A percentile compares a stretch with the other conserved stretches of the same genome.
phyloP scores from a whole-genome alignment of 345 rosid genomes.

The Lumnitzera racemosa region DNA sequence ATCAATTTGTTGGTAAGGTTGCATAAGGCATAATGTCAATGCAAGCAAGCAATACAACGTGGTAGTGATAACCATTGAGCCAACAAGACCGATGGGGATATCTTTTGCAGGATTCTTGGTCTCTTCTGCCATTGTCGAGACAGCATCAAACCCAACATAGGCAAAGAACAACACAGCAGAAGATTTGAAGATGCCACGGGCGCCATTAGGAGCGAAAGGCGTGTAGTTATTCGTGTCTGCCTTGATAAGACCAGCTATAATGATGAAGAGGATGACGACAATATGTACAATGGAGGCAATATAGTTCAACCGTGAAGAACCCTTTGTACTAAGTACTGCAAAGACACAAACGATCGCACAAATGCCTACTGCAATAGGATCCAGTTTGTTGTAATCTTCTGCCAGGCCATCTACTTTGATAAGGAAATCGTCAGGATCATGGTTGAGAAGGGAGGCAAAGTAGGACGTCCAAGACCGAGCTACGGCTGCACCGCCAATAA shows the following conservation, averaged over 20 bases:
- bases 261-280: constrained; percentile 32
- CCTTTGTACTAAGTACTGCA: constrained; percentile 44
- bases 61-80: constrained; percentile 25
- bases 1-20: constrained; percentile 16
- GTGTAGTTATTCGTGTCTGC: constrained; percentile 25
- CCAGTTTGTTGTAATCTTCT: constrained; percentile 23
- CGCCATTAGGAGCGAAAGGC: constrained; percentile 19
- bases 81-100: constrained; percentile 37
- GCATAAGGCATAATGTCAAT: constrained; percentile 30
- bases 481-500: constrained; percentile 69
- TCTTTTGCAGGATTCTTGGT: constrained; percentile 35
- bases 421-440: constrained; percentile 38
- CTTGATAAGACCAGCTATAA: constrained; percentile 33
- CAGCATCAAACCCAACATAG: constrained; percentile 39
- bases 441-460: constrained; percentile 70
- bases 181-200: constrained; percentile 28
- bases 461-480: constrained; percentile 82
- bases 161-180: constrained; percentile 42
- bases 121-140: constrained; percentile 45
- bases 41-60: constrained; percentile 20
- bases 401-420: constrained; percentile 27
- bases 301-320: constrained; percentile 42
- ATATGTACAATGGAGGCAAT: constrained; percentile 31
- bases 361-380: constrained; percentile 30
- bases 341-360: constrained; percentile 22